Base-by-base conservation (phyloP, 257 asterid species). In the Paraleonurus japonicus region DNA sequence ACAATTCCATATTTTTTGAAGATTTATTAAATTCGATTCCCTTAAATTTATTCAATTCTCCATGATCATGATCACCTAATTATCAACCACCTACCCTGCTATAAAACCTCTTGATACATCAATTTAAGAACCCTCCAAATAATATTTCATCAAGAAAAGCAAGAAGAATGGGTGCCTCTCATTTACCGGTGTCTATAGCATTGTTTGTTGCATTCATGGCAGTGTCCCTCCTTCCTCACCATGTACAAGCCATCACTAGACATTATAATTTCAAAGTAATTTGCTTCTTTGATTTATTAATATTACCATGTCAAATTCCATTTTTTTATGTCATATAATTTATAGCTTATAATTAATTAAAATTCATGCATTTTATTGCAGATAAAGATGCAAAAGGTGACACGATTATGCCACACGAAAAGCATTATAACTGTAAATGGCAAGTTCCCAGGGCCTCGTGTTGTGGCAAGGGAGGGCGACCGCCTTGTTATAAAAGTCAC, bases 341-440 rank as follows among this genome's bases (percentile, higher is more conserved):
- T 30, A 30, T 30, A 30, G 33, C 3, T 30, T 30, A 30, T 30
- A n/a, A n/a, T n/a, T n/a, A n/a, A n/a, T n/a, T n/a, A n/a, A n/a
- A n/a, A n/a, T n/a, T n/a, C n/a, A n/a, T n/a, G 1, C 3, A 26
- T 4, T 32, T 10, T 24, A 27, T 64, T 70, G 71, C 70, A 84
- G 85, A 73, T 84, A 75, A 68, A 64, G 47, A 76, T 81, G 89
- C 69, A 47, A 64, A 84, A 81, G 0, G 88, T 89, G 57, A 83
- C 83, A 5, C 82, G 95, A 43, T 71, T 86, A 70, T 88, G 95
- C 71, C 86, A 73, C 55, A 85, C 89, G 2, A 84, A 78, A 10
- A 85, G 83, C 79, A 78, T 82, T 2, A 86, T 83, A 1, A 89
- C 91, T 0, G 96, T 89, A 0, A 89, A 89, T 6, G 87, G 89